Percentiles rank a stretch among this genome's conserved stretches.
These are phyloP conservation scores for Periconia digitata DNA, from an alignment of 2,329 filamentous ascomycete genomes.

Conservation along the genomic window DNA sequence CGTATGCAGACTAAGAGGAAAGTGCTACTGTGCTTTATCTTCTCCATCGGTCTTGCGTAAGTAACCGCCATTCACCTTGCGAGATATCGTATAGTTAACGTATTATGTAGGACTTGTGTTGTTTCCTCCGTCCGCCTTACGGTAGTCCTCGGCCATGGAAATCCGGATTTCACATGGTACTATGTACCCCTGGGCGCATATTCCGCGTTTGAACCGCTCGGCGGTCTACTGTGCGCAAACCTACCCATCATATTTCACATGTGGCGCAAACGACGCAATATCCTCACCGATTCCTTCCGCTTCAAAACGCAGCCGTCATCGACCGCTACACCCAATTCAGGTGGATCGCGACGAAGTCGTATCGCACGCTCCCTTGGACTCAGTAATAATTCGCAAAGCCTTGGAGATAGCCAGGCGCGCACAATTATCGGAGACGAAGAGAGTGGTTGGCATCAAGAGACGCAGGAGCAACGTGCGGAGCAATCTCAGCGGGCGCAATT, in stretches of 20 bases:
- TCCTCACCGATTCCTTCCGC: slow-evolving; percentile 15
- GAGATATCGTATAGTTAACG: too few species aligned
- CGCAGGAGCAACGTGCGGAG: slow-evolving; percentile 1
- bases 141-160: slow-evolving; percentile 32
- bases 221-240: slow-evolving; percentile 38
- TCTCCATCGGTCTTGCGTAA: slow-evolving; percentile 37
- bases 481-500: slow-evolving; percentile 15
- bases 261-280: slow-evolving; percentile 26
- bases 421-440: slow-evolving; percentile 17
- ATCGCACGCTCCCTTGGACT: slow-evolving; percentile 25
- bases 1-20: slow-evolving; percentile 38
- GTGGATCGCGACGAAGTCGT: slow-evolving; percentile 20
- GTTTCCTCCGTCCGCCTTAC: slow-evolving; percentile 34
- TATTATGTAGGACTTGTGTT: slow-evolving; percentile 36
- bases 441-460: slow-evolving; percentile 5
- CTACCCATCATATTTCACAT: slow-evolving; percentile 40
- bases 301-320: slow-evolving; percentile 21
- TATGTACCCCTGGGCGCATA: slow-evolving; percentile 38
- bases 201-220: slow-evolving; percentile 37
- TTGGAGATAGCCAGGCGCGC: slow-evolving; percentile 23
- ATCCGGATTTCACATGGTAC: slow-evolving; percentile 37
- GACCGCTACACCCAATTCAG: slow-evolving; percentile 24
- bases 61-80: slow-evolving; percentile 5
- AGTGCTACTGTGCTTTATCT: slow-evolving; percentile 32
- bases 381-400: slow-evolving; percentile 23